Evolutionary conservation across 2,329 filamentous ascomycete species (phyloP).

Genomic region (Neofusicoccum ribis): DNA sequence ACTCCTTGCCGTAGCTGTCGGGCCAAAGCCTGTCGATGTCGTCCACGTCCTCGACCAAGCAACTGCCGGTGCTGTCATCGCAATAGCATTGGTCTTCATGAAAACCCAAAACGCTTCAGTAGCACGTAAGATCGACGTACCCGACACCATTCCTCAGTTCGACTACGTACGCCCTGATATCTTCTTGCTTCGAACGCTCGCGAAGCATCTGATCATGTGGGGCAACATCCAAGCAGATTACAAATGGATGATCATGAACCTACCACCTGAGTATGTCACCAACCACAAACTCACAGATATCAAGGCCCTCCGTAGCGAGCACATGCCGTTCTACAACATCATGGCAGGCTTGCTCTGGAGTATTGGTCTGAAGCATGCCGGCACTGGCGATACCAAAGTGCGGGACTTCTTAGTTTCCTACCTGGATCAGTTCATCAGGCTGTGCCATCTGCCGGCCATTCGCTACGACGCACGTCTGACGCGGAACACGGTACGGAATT

Average conservation of each 20-base stretch:
- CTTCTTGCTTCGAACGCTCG: constrained; percentile 83
- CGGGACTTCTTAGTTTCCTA: constrained; percentile 82
- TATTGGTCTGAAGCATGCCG: constrained; percentile 48
- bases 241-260: constrained; percentile 72
- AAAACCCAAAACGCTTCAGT: constrained; percentile 88
- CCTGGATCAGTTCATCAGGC: constrained; percentile 80
- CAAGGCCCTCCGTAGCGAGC: constrained; percentile 69
- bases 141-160: constrained; percentile 85
- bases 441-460: constrained; percentile 63
- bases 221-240: constrained; percentile 72
- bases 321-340: constrained; percentile 92
- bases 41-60: constrained; percentile 93
- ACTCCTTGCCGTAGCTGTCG: constrained; percentile 79
- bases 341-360: constrained; percentile 83
- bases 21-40: constrained; percentile 85
- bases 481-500: constrained; percentile 81
- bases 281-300: constrained; percentile 62
- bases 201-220: constrained; percentile 93
- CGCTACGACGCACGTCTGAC: constrained; percentile 84
- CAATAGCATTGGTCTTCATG: constrained; percentile 91
- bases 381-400: constrained; percentile 60
- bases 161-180: constrained; percentile 95
- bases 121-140: constrained; percentile 89
- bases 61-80: constrained; percentile 88
- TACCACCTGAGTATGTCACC: constrained; percentile 69